Conservation (phyloP, 192 early-diverging fungal genomes). For the Coemansia sp. region DNA sequence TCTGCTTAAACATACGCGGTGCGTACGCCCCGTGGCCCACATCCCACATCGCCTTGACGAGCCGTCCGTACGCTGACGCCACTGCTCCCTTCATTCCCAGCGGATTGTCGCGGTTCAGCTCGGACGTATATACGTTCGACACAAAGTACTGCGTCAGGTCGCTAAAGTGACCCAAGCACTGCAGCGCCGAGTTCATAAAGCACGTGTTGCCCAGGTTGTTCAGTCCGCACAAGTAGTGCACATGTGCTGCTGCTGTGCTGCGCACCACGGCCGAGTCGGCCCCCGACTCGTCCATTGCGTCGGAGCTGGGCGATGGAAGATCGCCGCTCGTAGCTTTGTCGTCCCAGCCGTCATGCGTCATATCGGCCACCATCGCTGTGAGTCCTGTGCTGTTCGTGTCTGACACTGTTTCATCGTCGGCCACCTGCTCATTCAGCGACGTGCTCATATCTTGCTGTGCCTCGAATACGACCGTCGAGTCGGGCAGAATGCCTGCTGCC, state of each 20-base stretch:
- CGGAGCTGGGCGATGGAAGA: constrained; percentile 3
- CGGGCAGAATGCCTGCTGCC: constrained; percentile 22
- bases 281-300: not conserved
- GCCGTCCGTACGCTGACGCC: constrained; percentile 65
- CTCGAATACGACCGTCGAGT: constrained; percentile 18
- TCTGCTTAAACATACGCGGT: constrained; percentile 77
- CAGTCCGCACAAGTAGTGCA: constrained; percentile 65
- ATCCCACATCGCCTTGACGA: constrained; percentile 68
- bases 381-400: not conserved
- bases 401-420: not conserved
- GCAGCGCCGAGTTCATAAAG: constrained; percentile 90
- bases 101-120: constrained; percentile 71
- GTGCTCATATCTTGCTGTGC: not conserved
- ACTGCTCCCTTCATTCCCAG: constrained; percentile 74
- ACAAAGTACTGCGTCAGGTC: constrained; percentile 67
- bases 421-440: not conserved
- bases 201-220: constrained; percentile 88
- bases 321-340: not conserved
- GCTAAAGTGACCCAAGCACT: constrained; percentile 79
- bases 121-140: constrained; percentile 56
- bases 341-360: not conserved
- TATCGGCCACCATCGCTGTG: not conserved
- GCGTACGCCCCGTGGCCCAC: constrained; percentile 56
- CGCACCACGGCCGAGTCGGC: not conserved
- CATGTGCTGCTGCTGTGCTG: constrained; percentile 3